Base-by-base conservation (phyloP, 1,284 basidiomycete species). In the Ceratobasidium sp. region DNA sequence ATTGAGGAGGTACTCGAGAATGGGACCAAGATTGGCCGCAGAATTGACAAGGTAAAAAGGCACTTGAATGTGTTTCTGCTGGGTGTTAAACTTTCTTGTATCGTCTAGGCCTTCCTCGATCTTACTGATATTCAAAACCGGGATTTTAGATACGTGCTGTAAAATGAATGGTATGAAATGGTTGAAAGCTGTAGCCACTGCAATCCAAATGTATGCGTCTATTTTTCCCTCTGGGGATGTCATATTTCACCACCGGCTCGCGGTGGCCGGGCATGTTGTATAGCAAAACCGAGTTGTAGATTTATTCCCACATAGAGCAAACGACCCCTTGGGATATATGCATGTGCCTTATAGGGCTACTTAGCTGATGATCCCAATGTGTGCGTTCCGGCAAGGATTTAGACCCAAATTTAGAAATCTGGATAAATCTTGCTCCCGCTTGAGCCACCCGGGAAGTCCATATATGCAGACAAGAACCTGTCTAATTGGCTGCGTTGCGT, bases 71-170 rank as follows among this genome's bases (percentile, higher is more conserved):
- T 19, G 25, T 2, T 19, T n/a, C 11, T 4, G 29, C 17, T 13
- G 2, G 7, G 17, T 40, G 49, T 25, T 70, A 17, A 52, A 4
- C 13, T 9, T 37, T 19, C 17, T 29, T 2, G 22, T 19, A 6
- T 56, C 34, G 9, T 34, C 9, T 43, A 81, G 77, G 68, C 70
- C 17, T 79, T 80, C 75, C 69, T 82, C 29, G 81, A 82, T 59
- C 73, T 82, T 37, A 82, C 81, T 11, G 81, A 82, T 67, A 79
- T 75, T 59, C 80, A 82, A 75, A 82, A 82, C 66, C 70, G 79
- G 37, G 78, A 77, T 22, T 82, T 82, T 76, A 70, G 81, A 65
- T 82, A 82, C 65, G 79, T 80, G 43, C 77, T 82, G 15, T 82
- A 76, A 81, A 43, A 9, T 43, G 34, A 61, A 40, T 5, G 19